Conservation (phyloP, 441 rosid species). For the Populus hybrid region DNA sequence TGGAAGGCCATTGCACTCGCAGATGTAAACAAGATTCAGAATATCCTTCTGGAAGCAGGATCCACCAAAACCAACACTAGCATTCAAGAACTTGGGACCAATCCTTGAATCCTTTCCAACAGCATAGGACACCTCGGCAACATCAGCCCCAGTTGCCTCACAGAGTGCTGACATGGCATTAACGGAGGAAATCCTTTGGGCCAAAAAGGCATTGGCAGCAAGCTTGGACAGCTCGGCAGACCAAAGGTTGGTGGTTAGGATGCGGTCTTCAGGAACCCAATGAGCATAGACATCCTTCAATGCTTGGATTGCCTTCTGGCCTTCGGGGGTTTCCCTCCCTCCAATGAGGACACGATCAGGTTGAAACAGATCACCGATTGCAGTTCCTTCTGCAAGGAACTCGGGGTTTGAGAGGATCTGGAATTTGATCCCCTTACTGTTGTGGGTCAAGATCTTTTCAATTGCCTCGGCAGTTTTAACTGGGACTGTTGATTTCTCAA, state of each 20-base stretch:
- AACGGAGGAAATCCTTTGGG: conserved; percentile 94
- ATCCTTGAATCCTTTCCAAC: conserved; percentile 82
- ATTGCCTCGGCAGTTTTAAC: conserved; percentile 96
- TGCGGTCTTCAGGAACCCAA: conserved; percentile 86
- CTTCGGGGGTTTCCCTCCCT: conserved; percentile 95
- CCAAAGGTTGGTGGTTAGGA: conserved; percentile 91
- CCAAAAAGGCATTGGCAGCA: conserved; percentile 93
- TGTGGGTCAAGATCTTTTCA: conserved; percentile 83
- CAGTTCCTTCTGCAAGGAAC: conserved; percentile 98
- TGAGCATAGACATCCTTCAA: conserved; percentile 83
- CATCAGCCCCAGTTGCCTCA: conserved; percentile 93
- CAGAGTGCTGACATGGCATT: conserved; percentile 97
- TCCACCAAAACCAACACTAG: conserved; percentile 95
- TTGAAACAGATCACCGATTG: conserved; percentile 66
- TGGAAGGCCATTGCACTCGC: conserved; percentile 92
- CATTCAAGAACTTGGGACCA: conserved; percentile 83
- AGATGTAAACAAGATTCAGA: conserved; percentile 81
- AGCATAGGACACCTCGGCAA: conserved; percentile 69
- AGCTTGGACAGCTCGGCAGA: conserved; percentile 95
- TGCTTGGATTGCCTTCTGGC: conserved; percentile 70
- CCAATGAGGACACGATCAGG: conserved; percentile 98
- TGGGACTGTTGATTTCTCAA: conserved; percentile 95
- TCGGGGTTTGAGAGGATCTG: conserved; percentile 96
- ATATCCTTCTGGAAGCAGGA: conserved; percentile 95
- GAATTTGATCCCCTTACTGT: conserved; percentile 92